Base-by-base conservation (phyloP, 1,284 basidiomycete genomes). In the Boletus sp. region DNA sequence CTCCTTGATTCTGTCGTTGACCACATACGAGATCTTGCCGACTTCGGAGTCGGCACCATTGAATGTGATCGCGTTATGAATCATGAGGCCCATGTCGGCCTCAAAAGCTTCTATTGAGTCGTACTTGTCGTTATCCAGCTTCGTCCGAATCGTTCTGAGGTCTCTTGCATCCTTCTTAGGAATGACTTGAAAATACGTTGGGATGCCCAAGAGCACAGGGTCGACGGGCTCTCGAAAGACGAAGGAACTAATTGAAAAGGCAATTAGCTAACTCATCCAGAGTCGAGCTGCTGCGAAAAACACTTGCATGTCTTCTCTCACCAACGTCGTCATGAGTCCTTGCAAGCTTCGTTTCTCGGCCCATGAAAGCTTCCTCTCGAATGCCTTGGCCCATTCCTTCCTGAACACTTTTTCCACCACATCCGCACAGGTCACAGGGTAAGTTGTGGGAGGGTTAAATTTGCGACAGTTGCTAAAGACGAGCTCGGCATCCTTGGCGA, bases 211-310 rank as follows among this genome's bases (percentile, higher is more conserved):
- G 2, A 75, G 69, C 33, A 90, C 74, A 2, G 88, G 86, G 62
- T 91, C 86, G 13, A 94, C 92, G n/a, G 92, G 85, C 52, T 89
- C 86, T 44, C 81, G 81, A 72, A 94, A 95, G 41, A 88, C 76
- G 65, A 82, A 83, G 12, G 82, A 84, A 29, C 85, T 87, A 25
- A 57, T 29, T 33, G 48, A 47, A 50, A 33, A 49, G 46, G 34
- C 4, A 38, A 10, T 47, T 41, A 48, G 47, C 23, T 43, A 47
- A 17, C 50, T 30, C 34, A 20, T 16, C 23, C 32, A 25, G 13
- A 32, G 45, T 20, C 16, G 12, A 35, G 10, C n/a, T 44, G 12
- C 14, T 13, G 44, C 14, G 12, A 13, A 40, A 33, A 27, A 41
- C 36, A 75, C 88, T 62, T 65, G 88, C 89, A 81, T 65, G 40